A percentile compares a stretch with the other conserved stretches of the same genome.
These are phyloP conservation scores for Spathaspora arborariae DNA, from an alignment of 805 yeast genomes.

Conservation along the genomic window DNA sequence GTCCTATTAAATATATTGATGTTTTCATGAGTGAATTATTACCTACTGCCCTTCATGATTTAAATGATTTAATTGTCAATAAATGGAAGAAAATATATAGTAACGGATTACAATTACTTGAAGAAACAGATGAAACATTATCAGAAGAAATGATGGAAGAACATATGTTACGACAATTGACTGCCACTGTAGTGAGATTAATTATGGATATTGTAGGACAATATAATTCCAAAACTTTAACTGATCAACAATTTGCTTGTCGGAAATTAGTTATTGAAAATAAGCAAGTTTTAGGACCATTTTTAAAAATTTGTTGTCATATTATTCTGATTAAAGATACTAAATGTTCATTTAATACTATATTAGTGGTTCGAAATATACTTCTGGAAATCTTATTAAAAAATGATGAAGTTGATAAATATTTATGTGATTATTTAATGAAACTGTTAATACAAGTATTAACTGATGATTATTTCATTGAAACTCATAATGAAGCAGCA, in stretches of 20 bases:
- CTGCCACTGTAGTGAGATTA: slow-evolving; percentile 85
- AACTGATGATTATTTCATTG: slow-evolving; percentile 72
- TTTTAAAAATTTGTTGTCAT: slow-evolving; percentile 69
- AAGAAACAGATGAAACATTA: slow-evolving; percentile 72
- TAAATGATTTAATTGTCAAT: slow-evolving; percentile 68
- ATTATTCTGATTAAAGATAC: slow-evolving; percentile 82
- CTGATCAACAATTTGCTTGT: slow-evolving; percentile 61
- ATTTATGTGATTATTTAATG: slow-evolving; percentile 60
- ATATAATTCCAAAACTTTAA: slow-evolving; percentile 48
- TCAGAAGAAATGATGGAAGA: slow-evolving; percentile 99
- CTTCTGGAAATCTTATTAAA: slow-evolving; percentile 64
- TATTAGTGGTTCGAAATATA: slow-evolving; percentile 72
- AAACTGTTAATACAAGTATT: slow-evolving; percentile 67
- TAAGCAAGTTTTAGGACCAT: slow-evolving; percentile 69
- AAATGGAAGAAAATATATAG: slow-evolving; percentile 71
- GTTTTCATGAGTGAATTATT: slow-evolving; percentile 72
- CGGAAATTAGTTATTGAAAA: slow-evolving; percentile 64
- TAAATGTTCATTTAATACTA: slow-evolving; percentile 88
- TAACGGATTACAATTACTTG: slow-evolving; percentile 53
- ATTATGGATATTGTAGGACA: slow-evolving; percentile 88
- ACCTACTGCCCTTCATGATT: slow-evolving; percentile 68
- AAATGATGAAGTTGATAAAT: slow-evolving; percentile 72
- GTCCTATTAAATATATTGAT: slow-evolving; percentile 69
- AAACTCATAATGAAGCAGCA: slow-evolving; percentile 90
- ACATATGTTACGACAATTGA: slow-evolving; percentile 85